Evolutionary conservation across 2,329 filamentous ascomycete species (phyloP).

Genomic region (Xylariales sp.): DNA sequence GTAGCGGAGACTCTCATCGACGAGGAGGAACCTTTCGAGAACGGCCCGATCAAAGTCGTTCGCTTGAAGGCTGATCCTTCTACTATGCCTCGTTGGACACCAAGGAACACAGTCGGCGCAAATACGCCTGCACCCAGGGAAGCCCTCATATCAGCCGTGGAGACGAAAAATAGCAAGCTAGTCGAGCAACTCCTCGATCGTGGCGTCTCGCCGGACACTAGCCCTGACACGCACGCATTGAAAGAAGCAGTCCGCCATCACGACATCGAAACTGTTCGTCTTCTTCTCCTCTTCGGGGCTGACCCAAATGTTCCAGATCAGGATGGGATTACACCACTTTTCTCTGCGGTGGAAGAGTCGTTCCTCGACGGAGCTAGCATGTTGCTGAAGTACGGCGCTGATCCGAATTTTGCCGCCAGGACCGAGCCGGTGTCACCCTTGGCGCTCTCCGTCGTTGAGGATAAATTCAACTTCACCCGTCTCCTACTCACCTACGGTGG

Average conservation of each 20-base stretch:
- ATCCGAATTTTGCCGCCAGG: slow-evolving; percentile 48
- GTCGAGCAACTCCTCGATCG: slow-evolving; percentile 54
- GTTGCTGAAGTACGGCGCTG: slow-evolving; percentile 61
- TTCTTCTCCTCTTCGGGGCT: slow-evolving; percentile 53
- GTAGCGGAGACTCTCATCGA: slow-evolving; percentile 25
- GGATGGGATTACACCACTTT: slow-evolving; percentile 47
- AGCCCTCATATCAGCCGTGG: slow-evolving; percentile 49
- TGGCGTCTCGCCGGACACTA: slow-evolving; percentile 48
- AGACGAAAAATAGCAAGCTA: slow-evolving; percentile 51
- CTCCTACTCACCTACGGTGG: slow-evolving; percentile 59
- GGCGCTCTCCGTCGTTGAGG: slow-evolving; percentile 42
- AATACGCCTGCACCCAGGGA: slow-evolving; percentile 40
- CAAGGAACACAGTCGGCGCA: slow-evolving; percentile 38
- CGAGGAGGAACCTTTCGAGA: slow-evolving; percentile 27
- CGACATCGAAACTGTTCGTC: slow-evolving; percentile 49
- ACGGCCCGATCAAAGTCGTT: slow-evolving; percentile 36
- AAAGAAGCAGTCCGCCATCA: slow-evolving; percentile 47
- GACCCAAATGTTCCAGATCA: slow-evolving; percentile 49
- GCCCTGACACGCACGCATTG: slow-evolving; percentile 41
- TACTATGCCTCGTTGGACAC: slow-evolving; percentile 47
- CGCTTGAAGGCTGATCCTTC: slow-evolving; percentile 46
- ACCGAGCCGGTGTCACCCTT: slow-evolving; percentile 52
- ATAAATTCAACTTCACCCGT: slow-evolving; percentile 53
- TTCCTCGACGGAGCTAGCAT: slow-evolving; percentile 53
- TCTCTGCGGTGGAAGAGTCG: slow-evolving; percentile 44